These are phyloP conservation scores for Flaveria robusta DNA, from an alignment of 129 eudicot genomes.

Conservation along the genomic window DNA sequence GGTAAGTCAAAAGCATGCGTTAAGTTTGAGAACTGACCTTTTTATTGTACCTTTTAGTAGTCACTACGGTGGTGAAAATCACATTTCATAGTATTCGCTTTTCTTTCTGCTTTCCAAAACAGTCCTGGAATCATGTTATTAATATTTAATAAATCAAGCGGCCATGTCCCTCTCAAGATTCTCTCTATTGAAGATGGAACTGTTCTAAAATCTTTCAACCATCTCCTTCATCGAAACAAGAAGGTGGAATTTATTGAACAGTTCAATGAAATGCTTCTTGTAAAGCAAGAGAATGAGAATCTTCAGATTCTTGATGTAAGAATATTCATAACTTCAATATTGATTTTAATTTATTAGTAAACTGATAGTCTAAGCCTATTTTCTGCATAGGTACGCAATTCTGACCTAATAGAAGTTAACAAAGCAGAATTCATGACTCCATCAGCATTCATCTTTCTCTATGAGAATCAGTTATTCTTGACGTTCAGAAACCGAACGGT, in stretches of 20 bases:
- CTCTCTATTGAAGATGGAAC: constrained; percentile 90
- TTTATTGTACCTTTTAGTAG: neutral
- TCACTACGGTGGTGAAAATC: constrained; percentile 1
- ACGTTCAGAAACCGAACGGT: constrained; percentile 82
- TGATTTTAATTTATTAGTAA: neutral
- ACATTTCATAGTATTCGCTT: neutral
- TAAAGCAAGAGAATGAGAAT: constrained; percentile 87
- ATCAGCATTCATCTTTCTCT: constrained; percentile 81
- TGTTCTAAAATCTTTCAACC: constrained; percentile 82
- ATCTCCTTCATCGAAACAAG: constrained; percentile 78
- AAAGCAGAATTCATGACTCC: constrained; percentile 83
- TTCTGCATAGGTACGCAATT: constrained; percentile 59
- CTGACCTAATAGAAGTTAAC: constrained; percentile 75
- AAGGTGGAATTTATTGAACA: constrained; percentile 94
- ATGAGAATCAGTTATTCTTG: constrained; percentile 79
- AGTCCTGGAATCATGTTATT: constrained; percentile 91
- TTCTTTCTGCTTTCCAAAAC: constrained; percentile 20
- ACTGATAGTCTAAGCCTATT: neutral
- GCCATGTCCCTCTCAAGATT: constrained; percentile 81
- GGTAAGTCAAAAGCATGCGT: constrained; percentile 37
- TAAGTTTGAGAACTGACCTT: neutral
- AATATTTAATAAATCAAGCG: constrained; percentile 60
- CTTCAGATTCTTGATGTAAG: constrained; percentile 87
- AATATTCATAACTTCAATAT: neutral
- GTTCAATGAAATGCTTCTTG: constrained; percentile 90